Evolutionary conservation across 345 rosid genomes (phyloP).

Genomic region (Eucalyptus marginata): DNA sequence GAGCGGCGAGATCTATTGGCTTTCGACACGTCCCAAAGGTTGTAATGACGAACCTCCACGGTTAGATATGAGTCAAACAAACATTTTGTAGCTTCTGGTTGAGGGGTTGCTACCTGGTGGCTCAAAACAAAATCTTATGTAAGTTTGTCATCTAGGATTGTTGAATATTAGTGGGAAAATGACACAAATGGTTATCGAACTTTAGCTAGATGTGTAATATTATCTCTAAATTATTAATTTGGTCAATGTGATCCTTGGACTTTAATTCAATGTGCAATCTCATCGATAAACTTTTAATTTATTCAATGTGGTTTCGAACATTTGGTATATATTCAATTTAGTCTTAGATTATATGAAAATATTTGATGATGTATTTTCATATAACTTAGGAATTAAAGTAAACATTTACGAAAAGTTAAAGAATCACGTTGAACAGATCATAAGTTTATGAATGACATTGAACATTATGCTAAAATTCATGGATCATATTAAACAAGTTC

Average conservation of each 20-base stretch:
- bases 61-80: not conserved
- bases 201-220: not conserved
- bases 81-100: not conserved
- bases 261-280: accelerated
- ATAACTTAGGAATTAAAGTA: not conserved
- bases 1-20: not conserved
- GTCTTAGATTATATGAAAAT: not conserved
- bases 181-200: not conserved
- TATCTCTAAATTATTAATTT: not conserved
- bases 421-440: accelerated
- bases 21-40: not conserved
- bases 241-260: accelerated
- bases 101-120: not conserved
- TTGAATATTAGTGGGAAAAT: not conserved
- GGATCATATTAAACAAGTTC: accelerated
- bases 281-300: not conserved
- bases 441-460: not conserved
- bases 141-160: not conserved
- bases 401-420: accelerated
- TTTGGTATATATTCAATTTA: not conserved
- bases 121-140: not conserved
- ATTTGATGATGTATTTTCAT: not conserved
- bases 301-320: not conserved
- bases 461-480: not conserved
- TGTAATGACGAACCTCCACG: not conserved